phyloP scores from a whole-genome alignment of 176 grass and related monocot species.

The Aegilops bicornis region DNA sequence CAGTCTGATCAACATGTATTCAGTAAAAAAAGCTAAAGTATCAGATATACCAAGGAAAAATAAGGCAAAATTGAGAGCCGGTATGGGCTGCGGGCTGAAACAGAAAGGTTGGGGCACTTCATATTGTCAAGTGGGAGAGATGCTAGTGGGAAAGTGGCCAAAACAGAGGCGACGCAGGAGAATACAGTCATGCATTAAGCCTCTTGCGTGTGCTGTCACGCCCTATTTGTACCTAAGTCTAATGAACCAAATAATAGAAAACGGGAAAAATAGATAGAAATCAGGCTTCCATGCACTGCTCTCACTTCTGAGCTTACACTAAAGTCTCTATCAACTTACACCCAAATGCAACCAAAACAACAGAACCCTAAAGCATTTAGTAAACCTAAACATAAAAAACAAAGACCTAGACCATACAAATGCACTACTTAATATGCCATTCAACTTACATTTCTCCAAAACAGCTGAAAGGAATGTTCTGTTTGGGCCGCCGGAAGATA shows the following conservation, averaged over 20 bases:
- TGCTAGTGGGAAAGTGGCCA: neutral
- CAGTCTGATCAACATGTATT: neutral
- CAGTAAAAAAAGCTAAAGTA: neutral
- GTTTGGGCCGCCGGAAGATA: neutral
- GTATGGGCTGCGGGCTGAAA: neutral
- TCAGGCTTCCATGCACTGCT: neutral
- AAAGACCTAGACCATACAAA: neutral
- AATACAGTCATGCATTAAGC: neutral
- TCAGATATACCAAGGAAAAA: neutral
- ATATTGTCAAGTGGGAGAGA: neutral
- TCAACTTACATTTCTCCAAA: neutral
- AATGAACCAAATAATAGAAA: neutral
- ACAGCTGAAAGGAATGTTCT: neutral
- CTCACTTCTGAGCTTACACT: neutral
- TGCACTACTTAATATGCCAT: neutral
- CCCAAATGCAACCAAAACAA: neutral
- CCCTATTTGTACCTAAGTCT: neutral
- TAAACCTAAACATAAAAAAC: neutral
- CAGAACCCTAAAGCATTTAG: neutral
- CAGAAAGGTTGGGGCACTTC: neutral
- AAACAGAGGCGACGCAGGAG: neutral
- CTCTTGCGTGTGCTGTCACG: neutral
- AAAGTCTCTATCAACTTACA: slow-evolving; percentile 15
- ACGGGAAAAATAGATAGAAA: neutral
- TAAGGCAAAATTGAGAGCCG: neutral